Base-by-base conservation (phyloP, 2,329 filamentous ascomycete genomes). In the Blastomyces percursus region DNA sequence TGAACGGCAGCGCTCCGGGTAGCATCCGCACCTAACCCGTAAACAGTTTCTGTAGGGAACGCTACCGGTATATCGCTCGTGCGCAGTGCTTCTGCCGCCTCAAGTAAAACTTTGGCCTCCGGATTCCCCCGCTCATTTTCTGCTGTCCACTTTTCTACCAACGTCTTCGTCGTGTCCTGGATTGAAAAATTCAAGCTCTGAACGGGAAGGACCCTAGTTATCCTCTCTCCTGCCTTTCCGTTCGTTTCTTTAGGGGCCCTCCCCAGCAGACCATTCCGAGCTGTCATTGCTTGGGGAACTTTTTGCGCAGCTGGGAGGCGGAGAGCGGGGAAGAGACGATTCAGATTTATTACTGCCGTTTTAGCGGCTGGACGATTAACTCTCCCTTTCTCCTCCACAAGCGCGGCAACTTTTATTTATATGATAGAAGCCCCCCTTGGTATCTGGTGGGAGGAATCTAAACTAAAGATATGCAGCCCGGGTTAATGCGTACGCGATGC, bases 41-140 rank as follows among this genome's bases (percentile, higher is more conserved):
- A 99, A 0, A 99, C 94, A 0, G 94, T 99, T 77, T 99, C 94
- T 0, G 94, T 99, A 0, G 94, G 94, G 72, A 99, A 99, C 1
- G 90, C 94, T 57, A 99, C 91, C 4, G 94, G 94, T 3, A 82
- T 82, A 71, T 90, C 82, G 60, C 82, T 86, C 21, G 80, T 80
- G 60, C 80, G 82, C 44, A 96, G 79, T 66, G 86, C 81, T 14
- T 80, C 72, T 2, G 89, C 90, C 0, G 90, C 90, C 62, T 85
- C 78, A 63, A 79, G 76, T 46, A 96, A 80, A 62, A 80, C 76
- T 44, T 78, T 74, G 3, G 78, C 76, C 67, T 84, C 82, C 2
- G 72, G 65, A 2, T 77, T 80, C 14, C 71, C 67, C 35, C 67
- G 67, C n/a, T 66, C 66, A 60, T 69, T 68, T 64, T 77, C 75